Evolutionary conservation across 2,329 filamentous ascomycete genomes (phyloP).

Genomic region (Chalaropsis ovoidea): DNA sequence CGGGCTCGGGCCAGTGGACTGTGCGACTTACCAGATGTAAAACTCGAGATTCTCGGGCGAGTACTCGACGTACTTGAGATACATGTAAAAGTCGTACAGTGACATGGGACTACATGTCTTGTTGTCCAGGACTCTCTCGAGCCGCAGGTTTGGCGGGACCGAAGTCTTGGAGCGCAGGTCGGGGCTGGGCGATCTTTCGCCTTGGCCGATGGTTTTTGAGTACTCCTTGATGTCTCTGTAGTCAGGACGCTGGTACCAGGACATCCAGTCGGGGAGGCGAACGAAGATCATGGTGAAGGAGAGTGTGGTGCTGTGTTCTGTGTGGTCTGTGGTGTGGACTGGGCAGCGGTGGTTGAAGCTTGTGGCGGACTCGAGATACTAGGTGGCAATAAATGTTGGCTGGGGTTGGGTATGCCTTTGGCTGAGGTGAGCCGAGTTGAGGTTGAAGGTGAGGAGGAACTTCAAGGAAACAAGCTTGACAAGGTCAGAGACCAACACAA

Average conservation of each 20-base stretch:
- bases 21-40: slow-evolving; percentile 37
- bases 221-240: slow-evolving; percentile 41
- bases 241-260: slow-evolving; percentile 43
- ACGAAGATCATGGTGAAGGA: slow-evolving; percentile 25
- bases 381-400: neutral
- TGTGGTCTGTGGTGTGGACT: no score
- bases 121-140: slow-evolving; percentile 41
- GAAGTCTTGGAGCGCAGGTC: slow-evolving; percentile 33
- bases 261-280: slow-evolving; percentile 32
- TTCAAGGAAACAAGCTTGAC: neutral
- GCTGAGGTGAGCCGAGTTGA: neutral
- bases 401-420: neutral
- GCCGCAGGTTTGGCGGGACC: slow-evolving; percentile 35
- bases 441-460: no score
- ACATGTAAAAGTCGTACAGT: slow-evolving; percentile 43
- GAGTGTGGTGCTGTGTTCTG: neutral
- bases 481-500: neutral
- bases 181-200: slow-evolving; percentile 33
- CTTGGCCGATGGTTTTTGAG: slow-evolving; percentile 33
- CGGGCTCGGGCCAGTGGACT: neutral
- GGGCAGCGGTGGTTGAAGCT: neutral
- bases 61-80: slow-evolving; percentile 41
- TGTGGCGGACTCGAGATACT: neutral
- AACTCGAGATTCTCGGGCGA: slow-evolving; percentile 43
- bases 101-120: slow-evolving; percentile 44